Conservation (phyloP, 75 land plant genomes). For the Larix kaempferi region DNA sequence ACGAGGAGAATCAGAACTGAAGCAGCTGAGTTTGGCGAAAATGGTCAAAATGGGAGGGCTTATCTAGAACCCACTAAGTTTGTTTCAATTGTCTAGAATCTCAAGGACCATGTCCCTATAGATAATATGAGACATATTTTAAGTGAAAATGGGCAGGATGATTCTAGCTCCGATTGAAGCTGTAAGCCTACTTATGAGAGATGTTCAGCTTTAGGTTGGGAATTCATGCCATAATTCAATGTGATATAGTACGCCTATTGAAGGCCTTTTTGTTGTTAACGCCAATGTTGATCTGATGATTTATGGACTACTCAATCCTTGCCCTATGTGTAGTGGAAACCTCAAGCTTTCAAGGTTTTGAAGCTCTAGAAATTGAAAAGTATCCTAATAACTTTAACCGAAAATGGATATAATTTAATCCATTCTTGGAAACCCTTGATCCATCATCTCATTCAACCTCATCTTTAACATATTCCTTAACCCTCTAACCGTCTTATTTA, state of each 20-base stretch:
- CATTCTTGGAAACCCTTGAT: too few relatives aligned
- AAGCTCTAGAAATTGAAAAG: too few relatives aligned
- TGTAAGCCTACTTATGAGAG: conserved; percentile 10
- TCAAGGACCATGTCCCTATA: conserved; percentile 13
- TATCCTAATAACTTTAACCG: too few relatives aligned
- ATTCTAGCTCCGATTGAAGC: conserved; percentile 24
- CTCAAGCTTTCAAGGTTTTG: conserved; percentile 34
- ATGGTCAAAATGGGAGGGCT: too few relatives aligned
- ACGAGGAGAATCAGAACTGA: too few relatives aligned
- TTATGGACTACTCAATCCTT: conserved; percentile 50
- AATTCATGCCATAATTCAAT: conserved; percentile 18
- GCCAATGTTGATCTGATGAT: conserved; percentile 57
- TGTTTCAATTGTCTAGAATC: conserved; percentile 32
- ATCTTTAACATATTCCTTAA: too few relatives aligned
- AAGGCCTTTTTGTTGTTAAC: background rate
- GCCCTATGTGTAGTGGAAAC: conserved; percentile 43
- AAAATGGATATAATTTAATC: too few relatives aligned
- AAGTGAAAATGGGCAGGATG: conserved; percentile 36
- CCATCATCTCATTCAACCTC: too few relatives aligned
- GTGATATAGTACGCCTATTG: background rate
- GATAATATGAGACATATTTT: too few relatives aligned
- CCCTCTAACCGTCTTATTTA: too few relatives aligned
- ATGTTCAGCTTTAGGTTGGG: conserved; percentile 16
- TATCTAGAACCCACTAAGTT: conserved; percentile 10
- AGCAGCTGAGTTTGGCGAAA: too few relatives aligned